Percentiles rank a stretch among this genome's conserved stretches.
These are phyloP conservation scores for Amorphotheca resinae DNA, from an alignment of 495 filamentous ascomycete species.

Conservation along the genomic window DNA sequence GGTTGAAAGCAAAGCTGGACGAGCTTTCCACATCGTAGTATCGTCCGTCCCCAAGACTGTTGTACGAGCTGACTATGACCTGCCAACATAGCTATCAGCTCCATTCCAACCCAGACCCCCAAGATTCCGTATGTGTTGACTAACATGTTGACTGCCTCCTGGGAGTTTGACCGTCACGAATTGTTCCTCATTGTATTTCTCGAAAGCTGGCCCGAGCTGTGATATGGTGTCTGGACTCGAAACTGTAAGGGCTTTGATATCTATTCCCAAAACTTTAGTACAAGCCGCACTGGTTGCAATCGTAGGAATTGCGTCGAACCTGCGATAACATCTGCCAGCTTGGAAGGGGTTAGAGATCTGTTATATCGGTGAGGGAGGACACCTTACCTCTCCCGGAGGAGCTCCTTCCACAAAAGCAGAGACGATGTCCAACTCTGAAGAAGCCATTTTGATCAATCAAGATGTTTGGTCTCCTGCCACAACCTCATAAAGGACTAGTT, in stretches of 20 bases:
- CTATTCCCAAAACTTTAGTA: conserved; percentile 32
- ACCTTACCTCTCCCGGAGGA: conserved; percentile 87
- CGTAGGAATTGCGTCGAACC: conserved; percentile 39
- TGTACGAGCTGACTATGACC: conserved; percentile 82
- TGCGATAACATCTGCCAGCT: conserved; percentile 85
- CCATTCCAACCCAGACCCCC: background rate
- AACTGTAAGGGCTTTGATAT: conserved; percentile 74
- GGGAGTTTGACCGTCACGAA: conserved; percentile 80
- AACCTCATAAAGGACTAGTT: conserved; percentile 1
- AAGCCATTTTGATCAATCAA: conserved; percentile 10
- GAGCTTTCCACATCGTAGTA: conserved; percentile 85
- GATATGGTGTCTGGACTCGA: conserved; percentile 54
- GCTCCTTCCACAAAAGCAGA: conserved; percentile 89
- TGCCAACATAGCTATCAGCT: conserved; percentile 24
- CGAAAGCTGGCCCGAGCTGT: conserved; percentile 69
- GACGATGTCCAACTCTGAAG: conserved; percentile 41
- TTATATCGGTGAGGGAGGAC: background rate
- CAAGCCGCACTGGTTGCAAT: conserved; percentile 2
- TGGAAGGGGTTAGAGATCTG: conserved; percentile 18
- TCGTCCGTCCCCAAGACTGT: conserved; percentile 58
- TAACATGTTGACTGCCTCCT: conserved; percentile 61
- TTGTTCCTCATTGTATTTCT: conserved; percentile 94
- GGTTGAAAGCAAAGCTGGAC: conserved; percentile 79
- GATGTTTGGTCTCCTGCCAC: background rate
- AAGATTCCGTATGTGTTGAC: conserved; percentile 18